A percentile compares a stretch with the other conserved stretches of the same genome.
Evolutionary conservation across 108 stramenopile genomes (phyloP).

Genomic region (Schizochytrium sp.): DNA sequence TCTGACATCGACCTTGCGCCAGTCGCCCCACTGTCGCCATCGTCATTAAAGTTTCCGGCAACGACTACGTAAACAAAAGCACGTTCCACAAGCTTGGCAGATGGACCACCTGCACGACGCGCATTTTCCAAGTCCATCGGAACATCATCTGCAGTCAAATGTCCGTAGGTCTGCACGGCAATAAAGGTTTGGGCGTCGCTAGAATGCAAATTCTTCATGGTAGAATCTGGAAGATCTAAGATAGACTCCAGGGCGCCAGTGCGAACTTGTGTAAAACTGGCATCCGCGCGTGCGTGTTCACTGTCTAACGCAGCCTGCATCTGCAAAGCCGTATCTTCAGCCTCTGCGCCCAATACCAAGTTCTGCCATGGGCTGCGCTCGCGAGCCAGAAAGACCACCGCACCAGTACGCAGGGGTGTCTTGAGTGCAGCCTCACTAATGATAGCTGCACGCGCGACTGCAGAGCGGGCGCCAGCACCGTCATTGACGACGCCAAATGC

Average conservation of each 20-base stretch:
- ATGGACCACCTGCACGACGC: not conserved
- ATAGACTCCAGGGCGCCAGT: conserved; percentile 27
- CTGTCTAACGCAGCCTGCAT: conserved; percentile 5
- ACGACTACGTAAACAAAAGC: not conserved
- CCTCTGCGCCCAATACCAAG: not conserved
- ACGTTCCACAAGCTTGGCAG: conserved; percentile 14
- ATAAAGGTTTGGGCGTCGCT: not conserved
- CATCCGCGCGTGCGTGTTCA: not conserved
- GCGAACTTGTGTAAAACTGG: not conserved
- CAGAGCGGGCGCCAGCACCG: conserved; percentile 6
- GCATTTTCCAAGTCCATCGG: not conserved
- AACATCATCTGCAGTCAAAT: not conserved
- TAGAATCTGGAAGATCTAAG: not conserved
- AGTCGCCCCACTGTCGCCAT: not conserved
- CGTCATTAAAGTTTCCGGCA: not conserved
- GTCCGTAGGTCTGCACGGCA: conserved; percentile 1
- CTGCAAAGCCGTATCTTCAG: not conserved
- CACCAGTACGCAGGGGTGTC: not conserved
- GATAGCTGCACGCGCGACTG: conserved; percentile 2
- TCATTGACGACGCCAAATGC: conserved; percentile 40
- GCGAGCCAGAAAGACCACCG: not conserved
- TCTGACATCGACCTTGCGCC: not conserved
- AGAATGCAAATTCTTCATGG: not conserved
- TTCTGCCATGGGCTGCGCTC: not conserved
- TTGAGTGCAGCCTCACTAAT: conserved; percentile 10